Percentiles rank a stretch among this genome's conserved stretches.
Conservation (phyloP, 2,329 filamentous ascomycete genomes). For the Cytospora leucostoma region DNA sequence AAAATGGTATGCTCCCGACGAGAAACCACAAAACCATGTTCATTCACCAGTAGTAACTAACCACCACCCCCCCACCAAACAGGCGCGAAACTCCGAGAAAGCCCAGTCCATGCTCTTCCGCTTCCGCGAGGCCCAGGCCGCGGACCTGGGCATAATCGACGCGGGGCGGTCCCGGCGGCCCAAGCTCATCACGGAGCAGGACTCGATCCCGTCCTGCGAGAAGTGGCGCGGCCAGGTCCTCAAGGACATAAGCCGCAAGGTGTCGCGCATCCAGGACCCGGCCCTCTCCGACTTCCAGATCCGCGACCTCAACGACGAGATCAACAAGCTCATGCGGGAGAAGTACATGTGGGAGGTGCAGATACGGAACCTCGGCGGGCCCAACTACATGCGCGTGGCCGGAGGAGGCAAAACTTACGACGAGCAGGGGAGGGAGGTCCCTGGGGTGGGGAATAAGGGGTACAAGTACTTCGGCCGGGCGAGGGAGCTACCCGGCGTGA, state of each 20-base stretch:
- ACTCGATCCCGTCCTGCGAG: slow-evolving; percentile 83
- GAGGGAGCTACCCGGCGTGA: slow-evolving; percentile 87
- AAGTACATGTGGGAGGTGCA: slow-evolving; percentile 99
- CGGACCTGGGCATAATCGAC: slow-evolving; percentile 94
- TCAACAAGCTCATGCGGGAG: slow-evolving; percentile 98
- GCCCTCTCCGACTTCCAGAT: slow-evolving; percentile 96
- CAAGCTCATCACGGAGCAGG: slow-evolving; percentile 85
- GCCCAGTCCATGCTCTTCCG: slow-evolving; percentile 99
- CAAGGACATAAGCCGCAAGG: slow-evolving; percentile 95
- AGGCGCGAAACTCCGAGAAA: slow-evolving; percentile 98
- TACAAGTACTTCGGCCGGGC: slow-evolving; percentile 95
- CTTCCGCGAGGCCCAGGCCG: slow-evolving; percentile 96
- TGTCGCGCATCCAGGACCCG: slow-evolving; percentile 90
- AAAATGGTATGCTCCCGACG: slow-evolving; percentile 26
- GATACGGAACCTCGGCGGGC: slow-evolving; percentile 92
- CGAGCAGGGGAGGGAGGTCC: slow-evolving; percentile 71
- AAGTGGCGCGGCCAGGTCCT: slow-evolving; percentile 98
- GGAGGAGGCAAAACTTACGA: slow-evolving; percentile 70
- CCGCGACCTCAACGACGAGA: slow-evolving; percentile 96
- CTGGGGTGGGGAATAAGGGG: slow-evolving; percentile 77
- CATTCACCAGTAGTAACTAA: slow-evolving; percentile 1
- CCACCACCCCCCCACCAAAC: slow-evolving; percentile 18
- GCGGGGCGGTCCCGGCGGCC: slow-evolving; percentile 85
- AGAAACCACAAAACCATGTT: not conserved
- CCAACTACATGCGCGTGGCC: slow-evolving; percentile 80